Conservation (phyloP, 208 protist genomes). For the Leishmania major region DNA sequence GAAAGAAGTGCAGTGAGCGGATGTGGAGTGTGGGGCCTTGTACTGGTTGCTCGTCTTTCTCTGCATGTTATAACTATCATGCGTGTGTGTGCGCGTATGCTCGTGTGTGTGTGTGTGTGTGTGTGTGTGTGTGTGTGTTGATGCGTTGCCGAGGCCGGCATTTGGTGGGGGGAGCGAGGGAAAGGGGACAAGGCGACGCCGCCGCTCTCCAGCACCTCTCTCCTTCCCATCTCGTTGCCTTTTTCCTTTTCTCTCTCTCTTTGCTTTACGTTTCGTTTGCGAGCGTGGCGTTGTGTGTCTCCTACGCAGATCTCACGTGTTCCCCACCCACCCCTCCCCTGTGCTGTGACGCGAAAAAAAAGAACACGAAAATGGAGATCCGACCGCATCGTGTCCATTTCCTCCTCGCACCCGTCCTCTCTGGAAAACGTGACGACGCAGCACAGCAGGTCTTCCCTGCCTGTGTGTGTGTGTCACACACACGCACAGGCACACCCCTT, state of each 20-base stretch:
- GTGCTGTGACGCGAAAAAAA: background rate
- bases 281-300: background rate
- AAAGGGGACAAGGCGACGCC: background rate
- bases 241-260: background rate
- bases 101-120: background rate
- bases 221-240: background rate
- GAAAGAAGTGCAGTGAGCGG: background rate
- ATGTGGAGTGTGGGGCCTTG: background rate
- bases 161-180: background rate
- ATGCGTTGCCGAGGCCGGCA: background rate
- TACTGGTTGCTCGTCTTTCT: background rate
- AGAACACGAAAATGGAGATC: background rate
- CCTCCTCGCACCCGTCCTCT: background rate
- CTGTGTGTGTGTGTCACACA: background rate
- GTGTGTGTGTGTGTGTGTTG: background rate
- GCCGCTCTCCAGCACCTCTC: background rate
- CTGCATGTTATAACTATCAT: background rate
- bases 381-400: background rate
- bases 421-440: background rate
- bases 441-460: background rate
- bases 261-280: background rate
- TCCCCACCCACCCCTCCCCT: slow-evolving; percentile 10
- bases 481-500: too few species aligned
- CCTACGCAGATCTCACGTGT: background rate
- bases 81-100: background rate